A percentile compares a stretch with the other conserved stretches of the same genome.
Conservation (phyloP, 306 rosid species). For the Quercus ilex region DNA sequence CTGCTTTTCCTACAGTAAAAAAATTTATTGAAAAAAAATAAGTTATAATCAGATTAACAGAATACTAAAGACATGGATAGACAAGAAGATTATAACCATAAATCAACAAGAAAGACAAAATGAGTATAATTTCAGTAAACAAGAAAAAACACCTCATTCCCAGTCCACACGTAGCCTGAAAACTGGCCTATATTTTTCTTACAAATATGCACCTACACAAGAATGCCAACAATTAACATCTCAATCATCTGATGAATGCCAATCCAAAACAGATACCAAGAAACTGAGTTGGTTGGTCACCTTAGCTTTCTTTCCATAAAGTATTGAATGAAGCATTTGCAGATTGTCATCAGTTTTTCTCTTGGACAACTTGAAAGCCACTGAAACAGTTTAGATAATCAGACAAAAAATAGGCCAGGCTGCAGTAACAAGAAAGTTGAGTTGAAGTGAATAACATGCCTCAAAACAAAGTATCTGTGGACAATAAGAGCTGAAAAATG, state of each 20-base stretch:
- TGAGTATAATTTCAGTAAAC: not conserved
- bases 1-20: constrained; percentile 61
- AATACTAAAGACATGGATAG: not conserved
- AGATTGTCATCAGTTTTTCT: constrained; percentile 89
- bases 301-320: constrained; percentile 87
- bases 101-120: not conserved
- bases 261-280: not conserved
- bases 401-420: constrained; percentile 27
- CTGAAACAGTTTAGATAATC: constrained; percentile 54
- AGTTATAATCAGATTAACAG: not conserved
- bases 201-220: constrained; percentile 56
- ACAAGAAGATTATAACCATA: not conserved
- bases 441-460: constrained; percentile 3
- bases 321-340: constrained; percentile 73
- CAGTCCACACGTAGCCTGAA: constrained; percentile 90
- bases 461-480: not conserved
- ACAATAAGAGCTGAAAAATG: not conserved
- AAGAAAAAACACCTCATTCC: constrained; percentile 57
- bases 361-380: constrained; percentile 92
- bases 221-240: constrained; percentile 16
- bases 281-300: constrained; percentile 25
- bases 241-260: not conserved
- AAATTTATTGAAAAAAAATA: constrained; percentile 5
- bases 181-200: constrained; percentile 75
- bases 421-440: constrained; percentile 21